A percentile compares a stretch with the other conserved stretches of the same genome.
Conservation (phyloP, 2,329 filamentous ascomycete genomes). For the Curvularia verruculosa region DNA sequence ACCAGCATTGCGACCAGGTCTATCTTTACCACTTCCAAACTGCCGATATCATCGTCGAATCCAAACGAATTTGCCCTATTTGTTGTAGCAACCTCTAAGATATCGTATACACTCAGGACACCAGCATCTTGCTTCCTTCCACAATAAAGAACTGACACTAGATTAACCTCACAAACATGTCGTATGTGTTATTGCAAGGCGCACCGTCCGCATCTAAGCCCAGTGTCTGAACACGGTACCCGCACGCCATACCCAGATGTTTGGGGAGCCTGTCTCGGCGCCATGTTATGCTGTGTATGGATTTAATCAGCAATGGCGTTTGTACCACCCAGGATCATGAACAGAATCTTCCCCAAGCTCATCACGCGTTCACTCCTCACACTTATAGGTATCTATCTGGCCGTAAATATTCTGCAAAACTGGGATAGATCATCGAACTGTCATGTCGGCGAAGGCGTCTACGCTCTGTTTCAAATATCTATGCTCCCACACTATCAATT, state of each 20-base stretch:
- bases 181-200: constrained; percentile 40
- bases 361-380: constrained; percentile 34
- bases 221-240: constrained; percentile 29
- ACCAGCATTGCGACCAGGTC: constrained; percentile 45
- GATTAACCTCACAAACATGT: constrained; percentile 39
- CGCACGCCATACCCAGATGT: constrained; percentile 29
- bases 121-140: constrained; percentile 24
- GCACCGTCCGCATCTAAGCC: too few relatives aligned
- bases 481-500: constrained; percentile 28
- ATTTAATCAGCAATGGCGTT: constrained; percentile 33
- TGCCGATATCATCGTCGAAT: constrained; percentile 49
- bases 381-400: constrained; percentile 35
- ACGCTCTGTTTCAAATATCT: constrained; percentile 30
- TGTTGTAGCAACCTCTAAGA: constrained; percentile 34
- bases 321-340: constrained; percentile 32
- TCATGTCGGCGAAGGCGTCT: constrained; percentile 34
- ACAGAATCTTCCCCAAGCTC: constrained; percentile 35
- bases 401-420: constrained; percentile 38
- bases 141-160: constrained; percentile 29
- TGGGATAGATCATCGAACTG: constrained; percentile 40
- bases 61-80: constrained; percentile 34
- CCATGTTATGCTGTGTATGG: constrained; percentile 54
- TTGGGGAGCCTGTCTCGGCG: constrained; percentile 37
- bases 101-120: constrained; percentile 24
- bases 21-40: constrained; percentile 50